Evolutionary conservation across 2,329 filamentous ascomycete species (phyloP).

Genomic region (Boeremia lycopersici): DNA sequence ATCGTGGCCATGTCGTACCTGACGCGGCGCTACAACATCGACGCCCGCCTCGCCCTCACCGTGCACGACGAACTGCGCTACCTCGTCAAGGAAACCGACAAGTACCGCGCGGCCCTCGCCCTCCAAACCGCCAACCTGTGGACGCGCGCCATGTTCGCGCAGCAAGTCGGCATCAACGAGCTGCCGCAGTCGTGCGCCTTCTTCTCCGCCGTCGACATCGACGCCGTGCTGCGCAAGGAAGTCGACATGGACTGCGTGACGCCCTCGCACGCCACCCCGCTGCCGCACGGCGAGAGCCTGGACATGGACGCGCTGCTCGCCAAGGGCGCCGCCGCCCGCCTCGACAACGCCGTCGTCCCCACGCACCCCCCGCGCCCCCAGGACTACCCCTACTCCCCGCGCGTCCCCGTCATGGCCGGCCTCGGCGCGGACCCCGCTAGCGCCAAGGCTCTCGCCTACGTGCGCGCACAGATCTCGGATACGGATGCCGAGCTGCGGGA

Average conservation of each 20-base stretch:
- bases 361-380: slow-evolving; percentile 64
- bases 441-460: slow-evolving; percentile 61
- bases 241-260: slow-evolving; percentile 98
- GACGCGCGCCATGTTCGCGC: slow-evolving; percentile 96
- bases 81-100: slow-evolving; percentile 81
- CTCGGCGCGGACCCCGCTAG: slow-evolving; percentile 53
- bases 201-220: slow-evolving; percentile 94
- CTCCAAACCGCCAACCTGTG: slow-evolving; percentile 93
- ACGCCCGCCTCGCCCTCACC: slow-evolving; percentile 86
- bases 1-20: slow-evolving; percentile 96
- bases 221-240: slow-evolving; percentile 94
- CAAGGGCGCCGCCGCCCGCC: slow-evolving; percentile 69
- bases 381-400: slow-evolving; percentile 69
- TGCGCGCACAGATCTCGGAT: slow-evolving; percentile 82
- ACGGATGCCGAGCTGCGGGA: slow-evolving; percentile 75
- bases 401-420: slow-evolving; percentile 78
- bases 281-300: slow-evolving; percentile 83
- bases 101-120: slow-evolving; percentile 88
- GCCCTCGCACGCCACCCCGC: slow-evolving; percentile 78
- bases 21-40: slow-evolving; percentile 79
- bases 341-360: slow-evolving; percentile 70
- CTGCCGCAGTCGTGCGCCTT: slow-evolving; percentile 93
- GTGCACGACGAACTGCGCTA: slow-evolving; percentile 99
- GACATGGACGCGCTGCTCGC: slow-evolving; percentile 80
- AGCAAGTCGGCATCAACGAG: slow-evolving; percentile 95